Evolutionary conservation across 352 stramenopile genomes (phyloP).

Genomic region (Phytophthora macrochlamydospora): DNA sequence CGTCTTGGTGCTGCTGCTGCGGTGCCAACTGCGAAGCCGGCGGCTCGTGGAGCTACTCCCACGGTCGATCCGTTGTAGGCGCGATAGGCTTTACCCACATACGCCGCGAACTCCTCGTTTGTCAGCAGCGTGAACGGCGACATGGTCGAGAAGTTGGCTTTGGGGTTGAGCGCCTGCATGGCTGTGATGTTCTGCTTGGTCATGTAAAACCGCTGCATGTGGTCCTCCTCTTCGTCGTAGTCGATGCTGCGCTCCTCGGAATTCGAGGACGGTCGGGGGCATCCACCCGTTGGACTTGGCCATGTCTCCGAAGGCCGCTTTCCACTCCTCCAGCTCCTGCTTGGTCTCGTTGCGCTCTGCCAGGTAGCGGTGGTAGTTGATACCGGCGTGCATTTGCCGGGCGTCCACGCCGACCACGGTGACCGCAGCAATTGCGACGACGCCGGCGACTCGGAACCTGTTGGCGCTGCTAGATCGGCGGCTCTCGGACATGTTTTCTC

Average conservation of each 20-base stretch:
- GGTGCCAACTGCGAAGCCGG: slow-evolving; percentile 26
- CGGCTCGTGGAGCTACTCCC: slow-evolving; percentile 16
- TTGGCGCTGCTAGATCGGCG: slow-evolving; percentile 6
- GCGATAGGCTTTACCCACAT: slow-evolving; percentile 36
- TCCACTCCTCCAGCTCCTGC: slow-evolving; percentile 39
- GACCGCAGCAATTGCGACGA: slow-evolving; percentile 12
- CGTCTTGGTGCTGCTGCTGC: slow-evolving; percentile 29
- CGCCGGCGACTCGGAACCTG: slow-evolving; percentile 7
- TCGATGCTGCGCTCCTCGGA: slow-evolving; percentile 35
- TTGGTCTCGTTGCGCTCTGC: slow-evolving; percentile 32
- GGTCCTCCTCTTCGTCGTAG: slow-evolving; percentile 41
- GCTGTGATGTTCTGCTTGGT: slow-evolving; percentile 44
- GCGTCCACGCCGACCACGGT: slow-evolving; percentile 15
- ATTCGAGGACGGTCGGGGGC: slow-evolving; percentile 14
- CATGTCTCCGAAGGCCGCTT: slow-evolving; percentile 32
- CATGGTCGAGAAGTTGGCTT: slow-evolving; percentile 54
- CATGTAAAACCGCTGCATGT: slow-evolving; percentile 53
- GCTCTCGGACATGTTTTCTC: slow-evolving; percentile 6
- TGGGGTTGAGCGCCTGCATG: slow-evolving; percentile 41
- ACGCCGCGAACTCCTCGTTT: slow-evolving; percentile 53
- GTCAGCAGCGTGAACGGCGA: slow-evolving; percentile 64
- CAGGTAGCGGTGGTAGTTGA: slow-evolving; percentile 51
- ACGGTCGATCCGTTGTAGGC: slow-evolving; percentile 16
- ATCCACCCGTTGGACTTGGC: slow-evolving; percentile 40
- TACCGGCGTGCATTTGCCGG: slow-evolving; percentile 41